phyloP scores from a whole-genome alignment of 1,284 basidiomycete genomes.

The Leccinum solheimii region DNA sequence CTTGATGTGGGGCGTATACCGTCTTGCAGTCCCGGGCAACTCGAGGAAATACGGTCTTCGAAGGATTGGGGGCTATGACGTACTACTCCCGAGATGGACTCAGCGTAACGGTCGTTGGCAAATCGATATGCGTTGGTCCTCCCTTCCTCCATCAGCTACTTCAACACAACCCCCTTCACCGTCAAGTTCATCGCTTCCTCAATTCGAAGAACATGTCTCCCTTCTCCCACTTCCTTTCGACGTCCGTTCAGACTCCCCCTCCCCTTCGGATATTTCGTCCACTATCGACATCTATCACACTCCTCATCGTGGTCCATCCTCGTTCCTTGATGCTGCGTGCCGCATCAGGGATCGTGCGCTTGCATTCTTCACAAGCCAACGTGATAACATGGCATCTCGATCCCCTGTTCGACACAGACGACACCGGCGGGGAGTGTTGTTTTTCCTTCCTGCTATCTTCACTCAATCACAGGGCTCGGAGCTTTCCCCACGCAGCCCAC shows the following conservation, averaged over 20 bases:
- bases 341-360: conserved; percentile 57
- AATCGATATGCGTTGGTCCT: conserved; percentile 63
- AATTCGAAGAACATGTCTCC: conserved; percentile 54
- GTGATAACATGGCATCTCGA: conserved; percentile 40
- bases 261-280: conserved; percentile 48
- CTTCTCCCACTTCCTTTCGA: conserved; percentile 66
- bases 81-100: conserved; percentile 69
- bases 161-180: conserved; percentile 53
- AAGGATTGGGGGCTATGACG: conserved; percentile 70
- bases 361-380: conserved; percentile 44
- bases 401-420: conserved; percentile 47
- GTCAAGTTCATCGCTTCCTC: conserved; percentile 42
- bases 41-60: conserved; percentile 59
- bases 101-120: conserved; percentile 71
- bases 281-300: conserved; percentile 40
- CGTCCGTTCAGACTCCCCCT: conserved; percentile 55
- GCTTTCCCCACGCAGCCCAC: conserved; percentile 36
- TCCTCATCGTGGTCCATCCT: conserved; percentile 39
- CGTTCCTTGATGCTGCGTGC: conserved; percentile 51
- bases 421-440: conserved; percentile 63
- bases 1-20: conserved; percentile 66
- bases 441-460: conserved; percentile 82
- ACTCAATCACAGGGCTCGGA: conserved; percentile 54
- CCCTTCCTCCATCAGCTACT: conserved; percentile 48
- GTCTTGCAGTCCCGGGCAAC: conserved; percentile 58